Evolutionary conservation across 371 early-diverging fungal genomes (phyloP), one percentile per base, ranked within the genome.

Genomic region (Ordospora colligata): DNA sequence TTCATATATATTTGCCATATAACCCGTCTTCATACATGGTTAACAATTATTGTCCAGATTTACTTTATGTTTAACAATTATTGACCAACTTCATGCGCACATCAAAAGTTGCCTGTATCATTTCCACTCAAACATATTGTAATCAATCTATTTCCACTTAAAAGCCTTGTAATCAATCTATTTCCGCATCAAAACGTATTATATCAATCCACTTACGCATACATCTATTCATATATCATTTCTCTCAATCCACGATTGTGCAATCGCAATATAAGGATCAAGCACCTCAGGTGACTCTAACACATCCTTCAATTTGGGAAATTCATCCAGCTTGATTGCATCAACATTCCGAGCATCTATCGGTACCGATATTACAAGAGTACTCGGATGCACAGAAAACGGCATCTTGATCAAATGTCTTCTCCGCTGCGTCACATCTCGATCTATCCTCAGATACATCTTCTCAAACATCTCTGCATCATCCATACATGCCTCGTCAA

Each of bases 331-430:
- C 46, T 45, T 47, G 0, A 65, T n/a, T 8, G 46, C 8, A 3
- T 45, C 47, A 37, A 73, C 54, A 44, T 66, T 40, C 3, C 22
- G n/a, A 7, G 77, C 73, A 37, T 88, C 85, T 66, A 96, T 91
- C 0, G 94, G 95, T 2, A 94, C 90, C 82, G 94, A 93, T 27
- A 94, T 53, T 11, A 74, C 70, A n/a, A 53, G 42, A 11, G 82
- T 75, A 21, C 65, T 71, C 5, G 97, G 95, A 85, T 97, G 99
- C 17, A 96, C 90, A 83, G 94, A 95, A 84, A 98, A 96, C 0
- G 99, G 99, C 80, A 91, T 89, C 83, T 98, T 98, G 19, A 98
- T 88, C 85, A 98, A 89, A 87, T 98, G 99, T 83, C 91, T 93
- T 7, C 92, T 87, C 32, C 89, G 87, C 10, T 88, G 90, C 0